phyloP scores from a whole-genome alignment of 2,329 filamentous ascomycete genomes.

The Pyricularia grisea region DNA sequence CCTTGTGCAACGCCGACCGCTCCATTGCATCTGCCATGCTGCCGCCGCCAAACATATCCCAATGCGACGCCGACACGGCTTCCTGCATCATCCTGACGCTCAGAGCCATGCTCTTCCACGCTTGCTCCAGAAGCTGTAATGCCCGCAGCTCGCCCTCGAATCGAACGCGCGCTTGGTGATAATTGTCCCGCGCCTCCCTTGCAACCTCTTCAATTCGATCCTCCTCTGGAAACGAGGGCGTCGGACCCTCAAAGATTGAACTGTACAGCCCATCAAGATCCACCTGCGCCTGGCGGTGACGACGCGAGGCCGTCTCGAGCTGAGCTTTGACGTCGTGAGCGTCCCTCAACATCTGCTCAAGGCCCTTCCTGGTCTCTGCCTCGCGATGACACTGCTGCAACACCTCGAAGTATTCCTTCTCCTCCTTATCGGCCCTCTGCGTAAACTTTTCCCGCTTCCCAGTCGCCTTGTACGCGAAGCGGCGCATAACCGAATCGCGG shows the following conservation, averaged over 20 bases:
- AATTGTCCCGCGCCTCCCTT: slow-evolving; percentile 22
- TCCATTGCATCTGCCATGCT: slow-evolving; percentile 42
- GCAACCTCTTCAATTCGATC: slow-evolving; percentile 33
- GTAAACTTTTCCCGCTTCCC: slow-evolving; percentile 39
- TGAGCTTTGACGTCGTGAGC: slow-evolving; percentile 24
- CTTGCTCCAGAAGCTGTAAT: slow-evolving; percentile 27
- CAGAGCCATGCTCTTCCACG: slow-evolving; percentile 22
- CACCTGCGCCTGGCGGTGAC: slow-evolving; percentile 29
- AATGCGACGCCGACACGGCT: slow-evolving; percentile 28
- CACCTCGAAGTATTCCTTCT: slow-evolving; percentile 44
- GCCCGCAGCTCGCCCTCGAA: slow-evolving; percentile 32
- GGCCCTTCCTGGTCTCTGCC: slow-evolving; percentile 28
- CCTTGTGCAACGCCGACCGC: slow-evolving; percentile 36
- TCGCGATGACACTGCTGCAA: slow-evolving; percentile 37
- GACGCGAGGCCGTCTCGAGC: slow-evolving; percentile 24
- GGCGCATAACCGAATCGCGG: slow-evolving; percentile 40
- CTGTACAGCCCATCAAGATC: slow-evolving; percentile 42
- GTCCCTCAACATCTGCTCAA: slow-evolving; percentile 28
- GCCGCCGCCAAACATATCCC: slow-evolving; percentile 41
- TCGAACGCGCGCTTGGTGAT: slow-evolving; percentile 24
- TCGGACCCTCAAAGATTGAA: slow-evolving; percentile 43
- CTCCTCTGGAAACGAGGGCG: slow-evolving; percentile 42
- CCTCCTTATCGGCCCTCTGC: slow-evolving; percentile 40
- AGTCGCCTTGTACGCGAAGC: slow-evolving; percentile 37
- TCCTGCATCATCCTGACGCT: slow-evolving; percentile 29